Evolutionary conservation across 1,284 basidiomycete genomes (phyloP).

Genomic region (Tausonia pullulans): DNA sequence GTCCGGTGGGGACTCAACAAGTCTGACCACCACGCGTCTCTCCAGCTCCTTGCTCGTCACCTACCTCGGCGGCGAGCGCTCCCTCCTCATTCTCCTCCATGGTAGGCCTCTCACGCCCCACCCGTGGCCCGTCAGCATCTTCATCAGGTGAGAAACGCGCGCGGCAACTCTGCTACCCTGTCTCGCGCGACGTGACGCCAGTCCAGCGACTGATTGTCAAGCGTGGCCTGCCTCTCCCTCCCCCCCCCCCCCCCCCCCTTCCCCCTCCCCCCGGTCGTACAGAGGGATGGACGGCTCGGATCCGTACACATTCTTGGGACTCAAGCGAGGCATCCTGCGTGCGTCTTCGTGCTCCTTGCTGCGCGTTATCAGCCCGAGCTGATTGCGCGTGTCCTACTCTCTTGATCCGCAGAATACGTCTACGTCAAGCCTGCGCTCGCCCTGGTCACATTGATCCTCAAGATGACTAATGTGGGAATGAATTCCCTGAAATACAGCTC

Average conservation of each 20-base stretch:
- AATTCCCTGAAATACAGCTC: no score
- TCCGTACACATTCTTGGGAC: conserved; percentile 82
- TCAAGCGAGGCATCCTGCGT: conserved; percentile 93
- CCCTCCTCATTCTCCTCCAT: conserved; percentile 74
- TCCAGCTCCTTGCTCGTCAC: conserved; percentile 43
- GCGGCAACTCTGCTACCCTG: no score
- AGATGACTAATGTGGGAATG: conserved; percentile 47
- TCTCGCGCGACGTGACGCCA: no score
- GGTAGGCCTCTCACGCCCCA: conserved; percentile 78
- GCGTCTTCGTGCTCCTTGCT: conserved; percentile 30
- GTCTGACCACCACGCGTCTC: conserved; percentile 15
- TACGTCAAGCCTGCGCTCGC: conserved; percentile 91
- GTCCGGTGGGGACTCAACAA: background rate
- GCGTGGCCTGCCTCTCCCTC: no score
- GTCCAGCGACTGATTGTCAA: conserved; percentile 29
- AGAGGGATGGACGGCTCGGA: conserved; percentile 72
- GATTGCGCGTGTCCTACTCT: background rate
- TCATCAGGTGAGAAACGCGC: conserved; percentile 29
- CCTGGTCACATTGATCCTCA: conserved; percentile 69
- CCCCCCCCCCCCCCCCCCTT: conserved; percentile 76
- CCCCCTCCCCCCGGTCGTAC: conserved; percentile 61
- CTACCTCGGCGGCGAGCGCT: conserved; percentile 77
- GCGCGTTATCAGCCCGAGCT: no score
- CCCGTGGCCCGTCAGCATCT: conserved; percentile 70
- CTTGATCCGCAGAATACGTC: conserved; percentile 65